Base-by-base conservation (phyloP, 1,284 basidiomycete genomes). In the Heimioporus retisporus region DNA sequence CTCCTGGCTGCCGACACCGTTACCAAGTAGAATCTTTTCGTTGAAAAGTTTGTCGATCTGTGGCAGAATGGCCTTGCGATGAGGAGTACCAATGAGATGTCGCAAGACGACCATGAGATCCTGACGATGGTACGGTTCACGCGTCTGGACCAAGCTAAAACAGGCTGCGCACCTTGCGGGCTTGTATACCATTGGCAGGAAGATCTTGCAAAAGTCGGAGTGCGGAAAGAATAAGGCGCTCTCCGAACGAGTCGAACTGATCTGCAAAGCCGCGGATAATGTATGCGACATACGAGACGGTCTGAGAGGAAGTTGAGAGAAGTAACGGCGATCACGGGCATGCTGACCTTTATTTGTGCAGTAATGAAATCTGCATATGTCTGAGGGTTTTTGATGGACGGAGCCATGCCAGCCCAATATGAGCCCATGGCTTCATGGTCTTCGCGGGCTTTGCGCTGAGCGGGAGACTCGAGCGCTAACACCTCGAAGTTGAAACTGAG, bases 51-150 rank as follows among this genome's bases (percentile, higher is more conserved):
- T 96, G 79, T 98, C 95, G 64, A 99, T 89, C 72, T 96, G 91
- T 2, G 91, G 88, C 42, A 98, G 84, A 70, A 99, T 91, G 21
- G 93, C 93, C 50, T 91, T 88, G 59, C 96, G 88, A 74, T 96
- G 92, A 42, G 93, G 90, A 40, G 93, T 94, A 14, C 89, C 90
- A 68, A 97, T 88, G 46, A 99, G 89, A 81, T 99, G 97, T 25
- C 98, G 90, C 58, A 97, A 93, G 4, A 97, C 96, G 16, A 97
- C 92, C 79, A 98, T 90, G 53, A 99, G 84, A 79, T 99, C 98
- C 93, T 97, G 35, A 63, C 10, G 76, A 28, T 72, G 68, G 21
- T 25, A 68, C 31, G 23, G 46, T 44, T 64, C 60, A 13, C 15
- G 31, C 28, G 7, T 40, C 64, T 65, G 50, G 6, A 60, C 23